These are phyloP conservation scores for Apiospora malaysiana DNA, from an alignment of 2,329 filamentous ascomycete genomes.

Conservation along the genomic window DNA sequence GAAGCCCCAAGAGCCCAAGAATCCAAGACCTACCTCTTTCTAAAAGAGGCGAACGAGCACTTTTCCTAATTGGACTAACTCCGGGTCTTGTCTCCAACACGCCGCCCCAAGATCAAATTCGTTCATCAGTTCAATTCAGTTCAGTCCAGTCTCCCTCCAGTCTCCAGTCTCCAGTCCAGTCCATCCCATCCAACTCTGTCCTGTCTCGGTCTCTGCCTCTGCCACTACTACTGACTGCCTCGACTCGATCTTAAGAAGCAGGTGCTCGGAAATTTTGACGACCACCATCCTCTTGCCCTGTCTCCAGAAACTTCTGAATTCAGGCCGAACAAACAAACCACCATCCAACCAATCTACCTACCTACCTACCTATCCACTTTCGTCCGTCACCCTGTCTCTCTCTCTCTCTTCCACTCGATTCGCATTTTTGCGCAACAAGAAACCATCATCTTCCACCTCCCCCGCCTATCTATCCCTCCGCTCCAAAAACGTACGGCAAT, in stretches of 20 bases:
- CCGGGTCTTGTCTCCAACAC: slow-evolving; percentile 9
- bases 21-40: no score
- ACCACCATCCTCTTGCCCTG: slow-evolving; percentile 13
- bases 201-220: no score
- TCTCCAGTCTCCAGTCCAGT: no score
- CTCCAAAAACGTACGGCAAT: background rate
- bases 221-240: background rate
- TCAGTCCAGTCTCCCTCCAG: no score
- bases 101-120: background rate
- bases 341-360: slow-evolving; percentile 4
- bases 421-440: slow-evolving; percentile 3
- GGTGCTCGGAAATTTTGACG: background rate
- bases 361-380: no score
- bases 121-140: background rate
- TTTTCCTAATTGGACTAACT: slow-evolving; percentile 18
- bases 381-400: background rate
- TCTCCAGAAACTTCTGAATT: slow-evolving; percentile 16
- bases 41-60: slow-evolving; percentile 1
- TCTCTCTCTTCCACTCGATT: slow-evolving; percentile 5
- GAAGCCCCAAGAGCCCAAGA: background rate
- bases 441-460: slow-evolving; percentile 8
- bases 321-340: background rate
- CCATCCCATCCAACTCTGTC: background rate
- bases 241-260: no score
- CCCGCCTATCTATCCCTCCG: slow-evolving; percentile 15